Evolutionary conservation across 2,329 filamentous ascomycete species (phyloP), one percentile per base, ranked within the genome.

Genomic region (Dactylellina sp.): DNA sequence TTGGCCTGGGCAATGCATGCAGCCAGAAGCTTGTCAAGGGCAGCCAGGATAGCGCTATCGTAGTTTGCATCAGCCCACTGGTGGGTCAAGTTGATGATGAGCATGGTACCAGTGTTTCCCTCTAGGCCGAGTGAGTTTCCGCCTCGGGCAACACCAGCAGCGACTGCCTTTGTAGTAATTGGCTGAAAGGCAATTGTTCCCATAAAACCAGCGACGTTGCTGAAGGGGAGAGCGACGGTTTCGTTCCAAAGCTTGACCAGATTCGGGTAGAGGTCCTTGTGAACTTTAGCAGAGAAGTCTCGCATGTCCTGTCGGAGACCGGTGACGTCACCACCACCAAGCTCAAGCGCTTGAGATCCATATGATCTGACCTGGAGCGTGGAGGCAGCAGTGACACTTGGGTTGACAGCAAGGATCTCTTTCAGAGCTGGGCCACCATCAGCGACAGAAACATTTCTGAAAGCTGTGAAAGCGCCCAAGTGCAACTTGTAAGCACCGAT

Each of bases 121-220:
- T 79, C 71, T 12, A 81, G 72, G 2, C 79, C 79, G 18, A 81
- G 75, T 0, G 79, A 77, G 71, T 81, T 80, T 28, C 79, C 80
- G 25, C 79, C 79, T 20, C 68, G 75, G 2, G 50, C 71, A 32
- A 74, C 62, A 49, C 79, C 79, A 24, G 78, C 79, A 18, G 71
- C 61, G 7, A 79, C 75, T 14, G 76, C 76, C 61, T 72, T 80
- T n/a, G 75, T 75, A 6, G 78, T 79, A 57, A 81, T 80, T 2
- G 79, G 79, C 57, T 81, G 79, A 37, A 81, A 78, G 22, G 78
- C 79, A 22, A 80, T 59, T 28, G 78, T 79, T 40, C 77, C 79
- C 28, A 53, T 35, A 40, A 72, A 72, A 11, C 65, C 75, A 11
- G 63, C 39, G 14, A 57, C 57, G 39, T 39, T 46, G 14, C 44